phyloP scores from a whole-genome alignment of 2,329 filamentous ascomycete species.

The Nothophaeocryptopus gaeumannii region DNA sequence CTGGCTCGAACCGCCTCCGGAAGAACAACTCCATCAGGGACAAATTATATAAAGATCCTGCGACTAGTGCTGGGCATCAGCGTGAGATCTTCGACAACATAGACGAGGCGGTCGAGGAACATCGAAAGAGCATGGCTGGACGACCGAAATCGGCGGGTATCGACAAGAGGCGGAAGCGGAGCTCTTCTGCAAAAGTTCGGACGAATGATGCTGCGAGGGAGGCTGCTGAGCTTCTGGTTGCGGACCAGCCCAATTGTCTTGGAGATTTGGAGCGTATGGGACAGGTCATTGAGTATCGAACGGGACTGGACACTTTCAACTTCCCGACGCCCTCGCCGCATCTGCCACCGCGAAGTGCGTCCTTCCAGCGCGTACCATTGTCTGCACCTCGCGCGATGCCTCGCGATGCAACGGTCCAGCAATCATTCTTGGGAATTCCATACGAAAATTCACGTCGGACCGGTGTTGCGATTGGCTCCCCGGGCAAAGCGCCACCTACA shows the following conservation, averaged over 20 bases:
- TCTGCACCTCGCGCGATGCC: constrained; percentile 1
- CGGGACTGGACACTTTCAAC: constrained; percentile 27
- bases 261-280: constrained; percentile 19
- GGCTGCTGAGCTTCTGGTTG: constrained; percentile 1
- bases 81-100: constrained; percentile 4
- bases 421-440: constrained; percentile 13
- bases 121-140: constrained; percentile 10
- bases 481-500: constrained; percentile 19
- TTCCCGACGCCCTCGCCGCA: constrained; percentile 31
- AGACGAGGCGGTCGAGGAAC: constrained; percentile 11
- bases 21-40: constrained; percentile 1
- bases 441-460: constrained; percentile 16
- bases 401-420: not conserved
- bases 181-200: constrained; percentile 2
- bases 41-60: not conserved
- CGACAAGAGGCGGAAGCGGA: constrained; percentile 17
- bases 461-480: constrained; percentile 24
- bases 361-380: constrained; percentile 13
- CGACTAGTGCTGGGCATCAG: not conserved
- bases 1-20: constrained; percentile 7
- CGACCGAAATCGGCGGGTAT: constrained; percentile 15
- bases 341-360: constrained; percentile 21
- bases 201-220: constrained; percentile 1
- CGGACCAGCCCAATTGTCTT: constrained; percentile 13
- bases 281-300: constrained; percentile 23